Evolutionary conservation across 2,329 filamentous ascomycete species (phyloP).

Genomic region (Hysterium pulicare): DNA sequence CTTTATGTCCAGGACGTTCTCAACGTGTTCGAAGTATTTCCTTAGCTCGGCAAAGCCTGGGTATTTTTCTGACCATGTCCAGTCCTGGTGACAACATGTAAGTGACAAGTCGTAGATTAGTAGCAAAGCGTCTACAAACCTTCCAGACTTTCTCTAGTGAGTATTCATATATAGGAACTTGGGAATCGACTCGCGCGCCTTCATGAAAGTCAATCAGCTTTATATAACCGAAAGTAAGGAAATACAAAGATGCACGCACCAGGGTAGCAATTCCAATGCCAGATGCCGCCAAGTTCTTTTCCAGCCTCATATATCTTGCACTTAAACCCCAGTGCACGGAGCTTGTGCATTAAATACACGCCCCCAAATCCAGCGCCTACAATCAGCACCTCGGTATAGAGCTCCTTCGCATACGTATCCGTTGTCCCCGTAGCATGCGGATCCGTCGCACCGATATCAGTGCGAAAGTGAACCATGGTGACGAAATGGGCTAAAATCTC

Average conservation of each 20-base stretch:
- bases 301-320: constrained; percentile 42
- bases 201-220: not conserved
- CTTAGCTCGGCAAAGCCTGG: constrained; percentile 53
- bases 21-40: constrained; percentile 59
- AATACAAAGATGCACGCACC: constrained; percentile 11
- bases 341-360: constrained; percentile 41
- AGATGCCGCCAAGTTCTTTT: constrained; percentile 42
- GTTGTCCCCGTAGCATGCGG: constrained; percentile 15
- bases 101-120: not conserved
- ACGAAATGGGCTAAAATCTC: too few species aligned
- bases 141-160: constrained; percentile 48
- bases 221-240: not conserved
- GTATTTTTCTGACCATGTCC: constrained; percentile 56
- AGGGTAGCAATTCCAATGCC: constrained; percentile 46
- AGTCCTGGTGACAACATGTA: constrained; percentile 38
- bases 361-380: constrained; percentile 43
- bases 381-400: constrained; percentile 37
- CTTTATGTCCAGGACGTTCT: constrained; percentile 53
- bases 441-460: constrained; percentile 28
- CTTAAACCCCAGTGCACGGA: constrained; percentile 39
- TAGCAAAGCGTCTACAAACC: constrained; percentile 13
- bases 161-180: constrained; percentile 48
- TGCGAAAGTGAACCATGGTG: constrained; percentile 29
- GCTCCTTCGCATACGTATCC: constrained; percentile 33
- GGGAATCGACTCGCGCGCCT: constrained; percentile 47